These are phyloP conservation scores for Kodamaea plutei DNA, from an alignment of 1,139 yeast species.

Conservation along the genomic window DNA sequence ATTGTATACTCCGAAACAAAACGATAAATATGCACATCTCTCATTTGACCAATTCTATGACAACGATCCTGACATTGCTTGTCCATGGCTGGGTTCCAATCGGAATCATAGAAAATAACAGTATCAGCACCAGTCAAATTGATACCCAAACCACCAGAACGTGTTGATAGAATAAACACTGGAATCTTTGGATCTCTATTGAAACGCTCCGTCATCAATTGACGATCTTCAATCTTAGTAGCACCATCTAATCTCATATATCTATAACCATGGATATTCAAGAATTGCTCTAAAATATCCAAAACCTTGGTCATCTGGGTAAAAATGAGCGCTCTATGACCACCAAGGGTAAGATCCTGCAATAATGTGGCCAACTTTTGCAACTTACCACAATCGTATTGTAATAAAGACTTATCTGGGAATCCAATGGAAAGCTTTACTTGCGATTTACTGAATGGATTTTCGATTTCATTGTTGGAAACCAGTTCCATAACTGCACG, in stretches of 20 bases:
- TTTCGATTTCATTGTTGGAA: conserved; percentile 36
- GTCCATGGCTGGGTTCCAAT: conserved; percentile 99
- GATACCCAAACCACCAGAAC: conserved; percentile 98
- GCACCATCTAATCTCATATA: conserved; percentile 97
- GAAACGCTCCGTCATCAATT: conserved; percentile 86
- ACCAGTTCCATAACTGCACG: conserved; percentile 32
- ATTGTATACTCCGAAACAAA: conserved; percentile 95
- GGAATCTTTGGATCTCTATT: conserved; percentile 84
- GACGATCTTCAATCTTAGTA: conserved; percentile 95
- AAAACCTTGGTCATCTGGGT: conserved; percentile 98
- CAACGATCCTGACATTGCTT: conserved; percentile 99
- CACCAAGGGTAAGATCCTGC: conserved; percentile 74
- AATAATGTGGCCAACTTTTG: conserved; percentile 76
- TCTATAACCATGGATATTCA: conserved; percentile 90
- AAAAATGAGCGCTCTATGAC: conserved; percentile 91
- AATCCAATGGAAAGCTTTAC: conserved; percentile 88
- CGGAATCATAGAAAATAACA: conserved; percentile 97
- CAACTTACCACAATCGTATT: conserved; percentile 95
- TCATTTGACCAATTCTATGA: conserved; percentile 96
- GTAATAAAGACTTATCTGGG: conserved; percentile 88
- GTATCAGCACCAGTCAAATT: conserved; percentile 98
- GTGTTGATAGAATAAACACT: conserved; percentile 86
- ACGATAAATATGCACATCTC: conserved; percentile 96
- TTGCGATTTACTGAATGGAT: conserved; percentile 80
- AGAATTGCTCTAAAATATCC: conserved; percentile 87